Conservation (phyloP, 2,329 filamentous ascomycete species). For the Aspergillus texensis region DNA sequence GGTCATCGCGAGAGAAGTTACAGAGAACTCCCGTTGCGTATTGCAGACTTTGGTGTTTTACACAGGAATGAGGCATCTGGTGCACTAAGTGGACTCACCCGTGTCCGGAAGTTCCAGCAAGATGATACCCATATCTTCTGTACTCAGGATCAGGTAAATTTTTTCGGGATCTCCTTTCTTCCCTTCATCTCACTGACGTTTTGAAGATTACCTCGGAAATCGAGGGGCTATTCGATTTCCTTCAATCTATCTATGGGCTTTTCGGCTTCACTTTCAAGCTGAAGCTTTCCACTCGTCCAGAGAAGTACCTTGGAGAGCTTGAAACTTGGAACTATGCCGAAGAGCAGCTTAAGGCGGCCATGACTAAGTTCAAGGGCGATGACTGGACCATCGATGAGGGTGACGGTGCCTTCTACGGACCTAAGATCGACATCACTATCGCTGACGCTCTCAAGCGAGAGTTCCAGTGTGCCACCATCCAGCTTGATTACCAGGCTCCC, state of each 20-base stretch:
- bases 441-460: constrained; percentile 82
- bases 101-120: constrained; percentile 92
- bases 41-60: constrained; percentile 93
- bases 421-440: constrained; percentile 97
- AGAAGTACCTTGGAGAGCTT: constrained; percentile 84
- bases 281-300: constrained; percentile 87
- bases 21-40: constrained; percentile 83
- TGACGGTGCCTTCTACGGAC: constrained; percentile 96
- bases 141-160: constrained; percentile 68
- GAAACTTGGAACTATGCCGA: constrained; percentile 91
- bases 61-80: constrained; percentile 96
- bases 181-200: constrained; percentile 13
- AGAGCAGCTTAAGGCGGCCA: constrained; percentile 72
- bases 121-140: constrained; percentile 98
- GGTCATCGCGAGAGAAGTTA: constrained; percentile 82
- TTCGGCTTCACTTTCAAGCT: constrained; percentile 91
- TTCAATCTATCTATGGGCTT: constrained; percentile 76
- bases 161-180: neutral
- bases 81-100: constrained; percentile 84
- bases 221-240: constrained; percentile 81
- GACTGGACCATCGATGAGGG: constrained; percentile 91
- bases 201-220: constrained; percentile 70
- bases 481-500: constrained; percentile 86
- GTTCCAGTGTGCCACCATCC: constrained; percentile 90
- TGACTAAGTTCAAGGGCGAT: constrained; percentile 74